Percentiles rank a stretch among this genome's conserved stretches.
Evolutionary conservation across 192 early-diverging fungal species (phyloP).

Genomic region (Mycoemilia scoparia): DNA sequence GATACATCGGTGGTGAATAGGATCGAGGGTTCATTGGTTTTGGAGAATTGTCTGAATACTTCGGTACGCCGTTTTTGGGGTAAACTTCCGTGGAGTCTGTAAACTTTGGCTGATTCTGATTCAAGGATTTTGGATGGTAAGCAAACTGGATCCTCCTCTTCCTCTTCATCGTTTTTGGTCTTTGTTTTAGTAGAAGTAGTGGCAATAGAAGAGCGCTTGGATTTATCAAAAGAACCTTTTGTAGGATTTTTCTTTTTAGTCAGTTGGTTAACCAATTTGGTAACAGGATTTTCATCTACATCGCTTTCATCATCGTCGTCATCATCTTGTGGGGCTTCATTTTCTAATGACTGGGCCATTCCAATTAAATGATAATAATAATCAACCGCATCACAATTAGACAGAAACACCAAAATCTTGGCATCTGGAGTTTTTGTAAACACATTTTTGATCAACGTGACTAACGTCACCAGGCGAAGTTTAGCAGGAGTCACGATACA

Average conservation of each 20-base stretch:
- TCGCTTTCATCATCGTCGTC: conserved; percentile 16
- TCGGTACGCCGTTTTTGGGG: conserved; percentile 59
- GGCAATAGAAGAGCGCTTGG: conserved; percentile 3
- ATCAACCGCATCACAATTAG: conserved; percentile 85
- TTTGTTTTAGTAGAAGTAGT: conserved; percentile 7
- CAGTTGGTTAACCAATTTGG: no score
- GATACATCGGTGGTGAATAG: conserved; percentile 94
- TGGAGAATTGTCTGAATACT: conserved; percentile 54
- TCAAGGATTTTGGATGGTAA: no score
- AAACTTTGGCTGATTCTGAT: conserved; percentile 42
- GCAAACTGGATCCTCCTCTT: conserved; percentile 21
- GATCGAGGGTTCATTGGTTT: conserved; percentile 37
- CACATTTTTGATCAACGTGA: conserved; percentile 48
- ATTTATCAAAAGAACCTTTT: conserved; percentile 2
- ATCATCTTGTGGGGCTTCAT: conserved; percentile 19
- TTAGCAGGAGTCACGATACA: conserved; percentile 80
- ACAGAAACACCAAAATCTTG: conserved; percentile 80
- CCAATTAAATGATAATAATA: conserved; percentile 77
- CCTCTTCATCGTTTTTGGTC: no score
- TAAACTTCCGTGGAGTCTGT: conserved; percentile 78
- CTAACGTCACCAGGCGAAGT: conserved; percentile 72
- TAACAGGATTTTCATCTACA: conserved; percentile 8
- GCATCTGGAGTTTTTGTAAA: conserved; percentile 12
- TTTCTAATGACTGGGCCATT: conserved; percentile 26
- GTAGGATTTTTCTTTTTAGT: no score